Conservation (phyloP, 169 alveolate genomes). For the Plasmodium gonderi region DNA sequence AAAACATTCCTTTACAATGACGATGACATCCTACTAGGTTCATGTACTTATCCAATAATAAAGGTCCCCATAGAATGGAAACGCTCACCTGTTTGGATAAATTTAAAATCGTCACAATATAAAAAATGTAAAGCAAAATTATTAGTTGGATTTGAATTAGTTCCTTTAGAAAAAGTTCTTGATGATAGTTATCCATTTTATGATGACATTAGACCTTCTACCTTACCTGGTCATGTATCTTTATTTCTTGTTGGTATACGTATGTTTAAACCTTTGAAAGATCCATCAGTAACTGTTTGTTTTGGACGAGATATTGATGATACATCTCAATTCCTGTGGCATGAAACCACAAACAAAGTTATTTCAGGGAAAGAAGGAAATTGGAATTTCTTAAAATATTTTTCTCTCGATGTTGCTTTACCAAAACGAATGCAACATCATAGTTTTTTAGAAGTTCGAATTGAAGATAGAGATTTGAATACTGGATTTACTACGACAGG, state of each 20-base stretch:
- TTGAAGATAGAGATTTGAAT: constrained; percentile 68
- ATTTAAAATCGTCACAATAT: constrained; percentile 85
- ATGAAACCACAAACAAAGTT: constrained; percentile 83
- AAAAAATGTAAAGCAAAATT: constrained; percentile 87
- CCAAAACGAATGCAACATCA: constrained; percentile 91
- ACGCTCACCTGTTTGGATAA: constrained; percentile 91
- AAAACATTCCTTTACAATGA: constrained; percentile 77
- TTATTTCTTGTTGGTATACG: constrained; percentile 89
- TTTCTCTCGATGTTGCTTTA: constrained; percentile 79
- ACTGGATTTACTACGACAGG: constrained; percentile 19
- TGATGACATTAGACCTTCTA: constrained; percentile 91
- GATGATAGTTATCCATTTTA: constrained; percentile 86
- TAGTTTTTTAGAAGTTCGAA: constrained; percentile 82
- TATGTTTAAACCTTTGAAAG: constrained; percentile 85
- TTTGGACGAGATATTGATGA: constrained; percentile 88
- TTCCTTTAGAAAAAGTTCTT: constrained; percentile 81
- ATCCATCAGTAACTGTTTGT: constrained; percentile 87
- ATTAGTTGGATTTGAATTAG: constrained; percentile 89
- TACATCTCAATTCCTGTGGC: constrained; percentile 85
- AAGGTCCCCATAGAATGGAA: constrained; percentile 92
- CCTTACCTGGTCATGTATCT: constrained; percentile 84
- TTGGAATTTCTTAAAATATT: constrained; percentile 80
- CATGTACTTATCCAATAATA: constrained; percentile 81
- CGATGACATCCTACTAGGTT: constrained; percentile 77
- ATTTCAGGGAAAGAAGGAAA: constrained; percentile 80